phyloP scores from a whole-genome alignment of 345 rosid species.

The Camelina neglecta region DNA sequence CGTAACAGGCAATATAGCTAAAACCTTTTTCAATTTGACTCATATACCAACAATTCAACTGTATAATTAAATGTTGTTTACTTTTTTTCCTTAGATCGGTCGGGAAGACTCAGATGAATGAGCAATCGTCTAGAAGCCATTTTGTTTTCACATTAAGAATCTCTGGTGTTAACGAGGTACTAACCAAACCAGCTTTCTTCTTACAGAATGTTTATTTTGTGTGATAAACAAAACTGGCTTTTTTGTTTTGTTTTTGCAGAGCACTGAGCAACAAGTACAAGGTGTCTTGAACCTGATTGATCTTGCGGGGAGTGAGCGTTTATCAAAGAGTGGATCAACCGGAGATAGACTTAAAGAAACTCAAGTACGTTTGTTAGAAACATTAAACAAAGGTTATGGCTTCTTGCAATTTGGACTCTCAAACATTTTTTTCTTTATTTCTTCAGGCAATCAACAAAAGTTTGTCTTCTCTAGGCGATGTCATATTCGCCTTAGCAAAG shows the following conservation, averaged over 20 bases:
- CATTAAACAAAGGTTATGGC: not conserved
- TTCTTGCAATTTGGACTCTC: slow-evolving; percentile 8
- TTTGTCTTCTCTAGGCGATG: slow-evolving; percentile 86
- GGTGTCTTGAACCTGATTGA: slow-evolving; percentile 95
- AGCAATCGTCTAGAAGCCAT: slow-evolving; percentile 83
- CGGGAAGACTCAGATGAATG: slow-evolving; percentile 94
- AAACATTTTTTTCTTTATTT: not conserved
- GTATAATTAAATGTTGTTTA: not conserved
- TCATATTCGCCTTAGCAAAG: slow-evolving; percentile 88
- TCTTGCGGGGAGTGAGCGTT: slow-evolving; percentile 99
- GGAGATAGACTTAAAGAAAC: slow-evolving; percentile 97
- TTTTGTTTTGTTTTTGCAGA: slow-evolving; percentile 43
- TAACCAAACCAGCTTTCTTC: not conserved
- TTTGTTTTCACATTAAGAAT: slow-evolving; percentile 91
- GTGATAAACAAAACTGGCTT: not conserved
- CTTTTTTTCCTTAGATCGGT: slow-evolving; percentile 62
- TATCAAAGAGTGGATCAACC: slow-evolving; percentile 93
- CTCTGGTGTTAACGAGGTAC: slow-evolving; percentile 84
- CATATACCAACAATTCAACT: not conserved
- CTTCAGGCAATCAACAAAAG: slow-evolving; percentile 93
- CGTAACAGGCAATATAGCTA: slow-evolving; percentile 65
- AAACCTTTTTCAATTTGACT: slow-evolving; percentile 2
- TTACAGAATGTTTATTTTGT: slow-evolving; percentile 25
- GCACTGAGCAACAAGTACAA: slow-evolving; percentile 96
- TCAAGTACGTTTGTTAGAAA: slow-evolving; percentile 54